Conservation (phyloP, 2,329 filamentous ascomycete genomes). For the Aspergillus quadricinctus region DNA sequence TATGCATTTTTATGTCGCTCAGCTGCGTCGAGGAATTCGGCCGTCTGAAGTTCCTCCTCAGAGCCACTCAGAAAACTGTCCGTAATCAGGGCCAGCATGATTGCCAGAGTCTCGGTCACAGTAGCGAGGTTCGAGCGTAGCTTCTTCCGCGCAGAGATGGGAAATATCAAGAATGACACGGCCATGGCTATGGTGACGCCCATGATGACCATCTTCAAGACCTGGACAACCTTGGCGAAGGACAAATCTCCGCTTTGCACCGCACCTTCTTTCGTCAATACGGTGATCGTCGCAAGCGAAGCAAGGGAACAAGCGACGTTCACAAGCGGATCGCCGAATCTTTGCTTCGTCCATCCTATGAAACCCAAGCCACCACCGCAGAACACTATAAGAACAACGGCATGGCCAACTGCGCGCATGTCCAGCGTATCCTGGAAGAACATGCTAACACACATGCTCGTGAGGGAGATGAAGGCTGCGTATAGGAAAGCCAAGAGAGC, state of each 20-base stretch:
- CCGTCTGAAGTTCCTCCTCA: slow-evolving; percentile 68
- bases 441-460: slow-evolving; percentile 85
- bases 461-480: slow-evolving; percentile 67
- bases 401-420: slow-evolving; percentile 68
- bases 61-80: slow-evolving; percentile 77
- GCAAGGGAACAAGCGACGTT: slow-evolving; percentile 82
- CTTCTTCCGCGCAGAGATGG: slow-evolving; percentile 68
- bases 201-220: slow-evolving; percentile 78
- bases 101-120: slow-evolving; percentile 69
- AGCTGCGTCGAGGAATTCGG: slow-evolving; percentile 60
- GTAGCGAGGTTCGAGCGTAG: slow-evolving; percentile 70
- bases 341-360: slow-evolving; percentile 82
- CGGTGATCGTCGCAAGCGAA: slow-evolving; percentile 82
- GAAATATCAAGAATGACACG: slow-evolving; percentile 74
- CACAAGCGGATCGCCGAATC: slow-evolving; percentile 70
- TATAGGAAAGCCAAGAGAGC: slow-evolving; percentile 76
- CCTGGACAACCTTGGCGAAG: slow-evolving; percentile 73
- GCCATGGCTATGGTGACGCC: slow-evolving; percentile 67
- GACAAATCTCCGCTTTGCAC: slow-evolving; percentile 79
- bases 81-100: slow-evolving; percentile 77
- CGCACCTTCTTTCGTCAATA: slow-evolving; percentile 86
- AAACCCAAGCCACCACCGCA: slow-evolving; percentile 83
- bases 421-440: slow-evolving; percentile 67
- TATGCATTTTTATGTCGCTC: slow-evolving; percentile 64
- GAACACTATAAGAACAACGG: slow-evolving; percentile 74